Percentiles rank a stretch among this genome's conserved stretches.
These are phyloP conservation scores for Phytophthora sansomeana DNA, from an alignment of 352 stramenopile genomes.

Conservation along the genomic window DNA sequence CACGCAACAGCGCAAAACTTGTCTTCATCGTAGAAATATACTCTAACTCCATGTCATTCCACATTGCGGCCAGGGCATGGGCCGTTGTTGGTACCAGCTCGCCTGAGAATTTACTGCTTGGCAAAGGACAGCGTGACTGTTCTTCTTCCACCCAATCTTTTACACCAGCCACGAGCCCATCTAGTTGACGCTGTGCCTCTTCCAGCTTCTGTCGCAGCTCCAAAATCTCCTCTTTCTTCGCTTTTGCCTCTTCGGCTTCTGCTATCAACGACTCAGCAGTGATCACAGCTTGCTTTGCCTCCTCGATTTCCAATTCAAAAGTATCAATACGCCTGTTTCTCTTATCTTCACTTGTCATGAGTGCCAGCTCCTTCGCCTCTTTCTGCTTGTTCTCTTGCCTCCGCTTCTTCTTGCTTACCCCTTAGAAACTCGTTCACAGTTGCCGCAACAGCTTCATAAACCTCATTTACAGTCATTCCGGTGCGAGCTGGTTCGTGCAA, in stretches of 20 bases:
- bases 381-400: constrained; percentile 33
- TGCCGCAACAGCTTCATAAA: constrained; percentile 41
- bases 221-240: constrained; percentile 79
- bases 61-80: constrained; percentile 46
- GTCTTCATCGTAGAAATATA: constrained; percentile 62
- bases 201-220: constrained; percentile 58
- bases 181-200: constrained; percentile 40
- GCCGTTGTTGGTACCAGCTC: constrained; percentile 44
- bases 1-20: constrained; percentile 46
- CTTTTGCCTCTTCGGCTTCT: constrained; percentile 75
- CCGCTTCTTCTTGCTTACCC: constrained; percentile 18
- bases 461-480: constrained; percentile 37
- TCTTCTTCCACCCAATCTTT: constrained; percentile 41
- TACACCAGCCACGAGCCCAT: constrained; percentile 30
- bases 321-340: constrained; percentile 39
- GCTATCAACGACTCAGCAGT: constrained; percentile 48
- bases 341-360: constrained; percentile 52
- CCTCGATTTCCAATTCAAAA: constrained; percentile 47
- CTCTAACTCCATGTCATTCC: constrained; percentile 64
- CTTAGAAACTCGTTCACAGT: constrained; percentile 44
- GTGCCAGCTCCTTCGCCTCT: constrained; percentile 35
- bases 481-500: constrained; percentile 36
- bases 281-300: constrained; percentile 48
- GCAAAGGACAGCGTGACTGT: not conserved
- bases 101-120: constrained; percentile 37